Base-by-base conservation (phyloP, 176 grass and related monocot species). In the Eragrostis nindensis region DNA sequence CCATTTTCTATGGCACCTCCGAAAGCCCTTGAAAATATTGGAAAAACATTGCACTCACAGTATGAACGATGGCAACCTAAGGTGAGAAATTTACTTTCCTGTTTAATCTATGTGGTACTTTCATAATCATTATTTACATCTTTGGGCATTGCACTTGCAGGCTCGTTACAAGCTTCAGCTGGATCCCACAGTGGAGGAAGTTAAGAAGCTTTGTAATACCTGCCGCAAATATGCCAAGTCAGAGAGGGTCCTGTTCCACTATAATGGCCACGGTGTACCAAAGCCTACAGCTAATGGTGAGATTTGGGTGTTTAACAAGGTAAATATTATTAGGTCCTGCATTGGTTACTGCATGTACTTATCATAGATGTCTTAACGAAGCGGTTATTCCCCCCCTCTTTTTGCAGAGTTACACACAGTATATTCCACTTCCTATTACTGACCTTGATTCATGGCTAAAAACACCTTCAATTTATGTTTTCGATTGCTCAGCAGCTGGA, bases 221-320 rank as follows among this genome's bases (percentile, higher is more conserved):
- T 99, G 93, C 82, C 92, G 93, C 57, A 99, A 95, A 89, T 99
- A 95, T 91, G 96, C 96, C 78, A 91, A 64, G 88, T 89, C 96
- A 82, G 96, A 99, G 71, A 94, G 96, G 78, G 96, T 99, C 22
- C 87, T 99, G 86, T 99, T 99, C 71, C 96, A 99, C 85, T 99
- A 99, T 48, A 99, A 99, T 84, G 96, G 96, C 47, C 96, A 99
- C 29, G 96, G 96, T 43, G 96, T 99, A 65, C 96, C 93, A 84
- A 99, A 91, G 49, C 96, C 96, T 67, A 99, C 96, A 59, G 57
- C 89, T 44, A 99, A 95, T 90, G 90, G 93, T 50, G 96, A 99
- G 88, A 93, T 99, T 93, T 99, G 96, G 96, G 90, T 99, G 62
- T 99, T 99, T 89, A 99, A 99, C 65, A 99, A 99, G 92, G 92